Percentiles rank a stretch among this genome's conserved stretches.
Evolutionary conservation across 2,329 filamentous ascomycete species (phyloP).

Genomic region (Pyrenophora graminea): DNA sequence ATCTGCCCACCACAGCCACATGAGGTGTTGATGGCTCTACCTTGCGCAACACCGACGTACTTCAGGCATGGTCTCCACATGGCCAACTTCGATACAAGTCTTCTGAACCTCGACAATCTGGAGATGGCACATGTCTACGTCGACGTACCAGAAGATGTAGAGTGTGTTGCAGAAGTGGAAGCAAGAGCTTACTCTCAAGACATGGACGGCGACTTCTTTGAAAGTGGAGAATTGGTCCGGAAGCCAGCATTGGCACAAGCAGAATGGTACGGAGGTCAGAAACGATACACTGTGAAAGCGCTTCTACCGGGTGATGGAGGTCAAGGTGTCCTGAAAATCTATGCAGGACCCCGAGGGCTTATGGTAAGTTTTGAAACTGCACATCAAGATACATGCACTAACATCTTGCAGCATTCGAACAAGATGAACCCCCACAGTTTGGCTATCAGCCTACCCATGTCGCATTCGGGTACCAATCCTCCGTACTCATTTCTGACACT

Average conservation of each 20-base stretch:
- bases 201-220: constrained; percentile 87
- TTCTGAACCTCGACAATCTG: constrained; percentile 83
- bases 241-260: constrained; percentile 89
- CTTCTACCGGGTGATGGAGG: constrained; percentile 90
- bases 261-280: constrained; percentile 85
- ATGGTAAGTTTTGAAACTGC: constrained; percentile 60
- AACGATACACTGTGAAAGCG: constrained; percentile 92
- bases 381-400: constrained; percentile 11
- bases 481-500: constrained; percentile 90
- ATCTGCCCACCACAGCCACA: constrained; percentile 86
- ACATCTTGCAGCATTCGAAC: constrained; percentile 70
- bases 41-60: constrained; percentile 82
- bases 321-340: constrained; percentile 83
- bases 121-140: constrained; percentile 92
- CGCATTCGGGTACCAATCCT: constrained; percentile 90
- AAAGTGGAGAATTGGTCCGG: constrained; percentile 82
- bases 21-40: constrained; percentile 83
- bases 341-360: constrained; percentile 88
- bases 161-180: constrained; percentile 91
- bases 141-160: constrained; percentile 84
- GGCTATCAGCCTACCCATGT: constrained; percentile 85
- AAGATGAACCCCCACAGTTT: constrained; percentile 94
- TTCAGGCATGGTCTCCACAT: constrained; percentile 83
- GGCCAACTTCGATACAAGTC: constrained; percentile 86
- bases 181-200: constrained; percentile 79